Base-by-base conservation (phyloP, 1,139 yeast genomes). In the Kluyveromyces sp. region DNA sequence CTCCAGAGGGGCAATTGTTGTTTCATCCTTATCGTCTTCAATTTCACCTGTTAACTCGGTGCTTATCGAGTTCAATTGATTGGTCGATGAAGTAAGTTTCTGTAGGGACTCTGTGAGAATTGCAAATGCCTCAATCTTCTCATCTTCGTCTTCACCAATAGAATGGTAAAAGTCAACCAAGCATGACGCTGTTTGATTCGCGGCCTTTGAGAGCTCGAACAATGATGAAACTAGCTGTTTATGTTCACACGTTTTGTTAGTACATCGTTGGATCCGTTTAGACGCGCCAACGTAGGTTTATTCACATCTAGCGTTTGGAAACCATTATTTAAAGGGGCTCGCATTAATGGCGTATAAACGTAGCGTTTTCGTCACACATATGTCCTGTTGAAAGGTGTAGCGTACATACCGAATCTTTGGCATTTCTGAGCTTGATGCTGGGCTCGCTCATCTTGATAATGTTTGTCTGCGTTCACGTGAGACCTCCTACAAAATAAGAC, bases 141-240 rank as follows among this genome's bases (percentile, higher is more conserved):
- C 65, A 28, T 61, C 65, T 46, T 62, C 65, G 47, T 62, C 65
- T 20, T 57, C 62, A 40, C 63, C 64, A 29, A 77, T 67, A 20
- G 73, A 70, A 56, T 80, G 79, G 71, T 80, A 83, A 64, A 83
- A 83, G 57, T 79, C 80, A 48, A 84, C 77, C 31, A 89, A 78
- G 29, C 92, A 88, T 36, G 78, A 69, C 34, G 94, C 86, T 39
- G 92, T 85, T 46, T 83, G 88, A 51, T 75, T 78, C 37, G 95
- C 89, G 17, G 89, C 85, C 58, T 80, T 83, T 42, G 94, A 80
- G 48, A 86, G 75, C 61, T 83, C 88, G 57, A 81, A 82, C 48
- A 86, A 75, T 4, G 94, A 77, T 36, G 94, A 76, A 49, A 86
- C 88, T 40, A 85, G 73, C 65, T 80, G 47, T 36, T 12, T 8